These are phyloP conservation scores for Cladosporium velox DNA, from an alignment of 2,329 filamentous ascomycete genomes.

Conservation along the genomic window DNA sequence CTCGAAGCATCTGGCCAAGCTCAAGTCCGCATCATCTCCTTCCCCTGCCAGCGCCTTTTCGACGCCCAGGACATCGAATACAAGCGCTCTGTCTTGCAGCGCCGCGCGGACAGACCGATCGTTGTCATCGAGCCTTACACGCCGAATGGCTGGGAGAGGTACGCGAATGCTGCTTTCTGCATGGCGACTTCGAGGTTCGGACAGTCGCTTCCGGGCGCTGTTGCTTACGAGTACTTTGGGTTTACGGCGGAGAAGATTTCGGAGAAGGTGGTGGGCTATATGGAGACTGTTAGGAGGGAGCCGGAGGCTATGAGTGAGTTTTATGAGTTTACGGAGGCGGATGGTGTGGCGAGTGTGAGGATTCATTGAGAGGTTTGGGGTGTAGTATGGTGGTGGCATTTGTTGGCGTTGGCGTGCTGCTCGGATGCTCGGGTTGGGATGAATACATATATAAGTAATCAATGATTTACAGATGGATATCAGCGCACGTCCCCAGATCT, in stretches of 20 bases:
- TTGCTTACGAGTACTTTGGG: slow-evolving; percentile 59
- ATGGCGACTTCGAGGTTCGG: slow-evolving; percentile 55
- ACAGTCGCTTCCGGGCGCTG: slow-evolving; percentile 56
- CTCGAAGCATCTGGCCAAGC: slow-evolving; percentile 41
- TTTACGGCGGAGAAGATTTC: slow-evolving; percentile 52
- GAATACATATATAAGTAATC: not conserved
- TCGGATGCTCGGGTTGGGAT: not conserved
- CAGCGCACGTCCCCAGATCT: not conserved
- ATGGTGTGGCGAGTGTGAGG: slow-evolving; percentile 2
- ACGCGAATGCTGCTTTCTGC: slow-evolving; percentile 58
- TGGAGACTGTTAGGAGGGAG: slow-evolving; percentile 41
- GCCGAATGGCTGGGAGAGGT: slow-evolving; percentile 61
- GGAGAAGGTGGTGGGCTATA: slow-evolving; percentile 40
- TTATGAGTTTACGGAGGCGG: slow-evolving; percentile 20
- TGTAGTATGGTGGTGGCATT: not conserved
- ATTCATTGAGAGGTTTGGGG: slow-evolving; percentile 1
- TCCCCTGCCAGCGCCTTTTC: slow-evolving; percentile 56
- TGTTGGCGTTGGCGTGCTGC: not conserved
- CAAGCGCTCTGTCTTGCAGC: slow-evolving; percentile 47
- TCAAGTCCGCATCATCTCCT: slow-evolving; percentile 50
- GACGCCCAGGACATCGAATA: slow-evolving; percentile 50
- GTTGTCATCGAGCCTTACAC: slow-evolving; percentile 61
- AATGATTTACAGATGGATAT: not conserved
- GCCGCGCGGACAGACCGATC: slow-evolving; percentile 16
- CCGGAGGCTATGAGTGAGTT: slow-evolving; percentile 18